These are phyloP conservation scores for Kandelia obovata DNA, from an alignment of 345 rosid genomes.

Conservation along the genomic window DNA sequence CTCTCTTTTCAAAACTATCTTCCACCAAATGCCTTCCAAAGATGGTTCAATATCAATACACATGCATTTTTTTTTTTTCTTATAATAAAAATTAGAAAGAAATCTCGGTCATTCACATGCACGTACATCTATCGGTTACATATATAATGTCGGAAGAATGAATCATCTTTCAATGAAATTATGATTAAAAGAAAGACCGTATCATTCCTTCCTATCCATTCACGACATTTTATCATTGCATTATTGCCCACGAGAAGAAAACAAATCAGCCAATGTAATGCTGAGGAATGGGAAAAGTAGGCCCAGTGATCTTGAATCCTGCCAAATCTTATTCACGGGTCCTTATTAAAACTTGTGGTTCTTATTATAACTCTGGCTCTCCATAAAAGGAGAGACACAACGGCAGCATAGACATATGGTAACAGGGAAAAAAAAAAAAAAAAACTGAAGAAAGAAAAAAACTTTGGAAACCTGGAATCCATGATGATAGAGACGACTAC, in stretches of 20 bases:
- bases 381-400: background rate
- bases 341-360: slow-evolving; percentile 10
- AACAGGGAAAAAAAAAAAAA: background rate
- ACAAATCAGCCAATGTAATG: background rate
- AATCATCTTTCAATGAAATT: too few species aligned
- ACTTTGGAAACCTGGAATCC: too few species aligned
- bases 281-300: too few species aligned
- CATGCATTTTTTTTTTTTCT: too few species aligned
- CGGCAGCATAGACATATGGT: background rate
- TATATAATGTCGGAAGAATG: too few species aligned
- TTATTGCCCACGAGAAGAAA: background rate
- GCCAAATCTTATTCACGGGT: slow-evolving; percentile 39
- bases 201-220: background rate
- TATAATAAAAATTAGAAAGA: too few species aligned
- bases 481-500: slow-evolving; percentile 3
- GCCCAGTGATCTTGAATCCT: slow-evolving; percentile 25
- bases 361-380: background rate
- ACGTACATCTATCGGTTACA: too few species aligned
- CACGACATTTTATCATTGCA: background rate
- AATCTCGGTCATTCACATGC: too few species aligned
- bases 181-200: too few species aligned
- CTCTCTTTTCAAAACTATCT: too few species aligned
- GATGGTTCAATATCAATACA: too few species aligned
- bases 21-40: too few species aligned
- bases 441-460: background rate